Percentiles rank a stretch among this genome's conserved stretches.
phyloP scores from a whole-genome alignment of 208 protist genomes.

The Balamuthia mandrillaris region DNA sequence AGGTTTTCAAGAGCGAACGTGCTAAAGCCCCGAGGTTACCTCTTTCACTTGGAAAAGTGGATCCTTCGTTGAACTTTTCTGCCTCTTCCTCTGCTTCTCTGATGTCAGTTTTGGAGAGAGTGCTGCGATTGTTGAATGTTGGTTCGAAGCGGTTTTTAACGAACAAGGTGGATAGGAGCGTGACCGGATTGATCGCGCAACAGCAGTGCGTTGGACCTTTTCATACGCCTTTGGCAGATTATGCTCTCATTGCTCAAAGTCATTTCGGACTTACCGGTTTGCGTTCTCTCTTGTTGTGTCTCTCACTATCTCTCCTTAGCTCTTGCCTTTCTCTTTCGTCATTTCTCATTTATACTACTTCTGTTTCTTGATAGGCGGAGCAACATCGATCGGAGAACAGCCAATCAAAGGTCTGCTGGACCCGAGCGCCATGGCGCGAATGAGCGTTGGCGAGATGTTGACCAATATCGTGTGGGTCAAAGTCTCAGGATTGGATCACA shows the following conservation, averaged over 20 bases:
- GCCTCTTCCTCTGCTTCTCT: neutral
- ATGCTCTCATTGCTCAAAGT: conserved; percentile 62
- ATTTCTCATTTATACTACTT: no score
- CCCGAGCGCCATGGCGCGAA: conserved; percentile 64
- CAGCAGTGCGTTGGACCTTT: conserved; percentile 78
- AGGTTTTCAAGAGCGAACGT: conserved; percentile 55
- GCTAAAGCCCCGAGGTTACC: neutral
- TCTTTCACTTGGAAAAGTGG: neutral
- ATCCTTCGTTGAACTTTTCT: neutral
- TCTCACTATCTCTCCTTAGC: no score
- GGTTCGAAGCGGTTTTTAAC: conserved; percentile 76
- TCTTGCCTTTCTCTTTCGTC: no score
- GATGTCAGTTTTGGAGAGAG: neutral
- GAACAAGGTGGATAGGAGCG: conserved; percentile 75
- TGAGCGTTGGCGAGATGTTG: conserved; percentile 69
- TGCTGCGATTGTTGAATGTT: conserved; percentile 67
- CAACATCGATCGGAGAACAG: conserved; percentile 68
- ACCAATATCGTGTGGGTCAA: conserved; percentile 71
- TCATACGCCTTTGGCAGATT: conserved; percentile 69
- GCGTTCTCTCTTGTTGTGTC: no score
- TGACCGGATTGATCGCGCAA: conserved; percentile 75
- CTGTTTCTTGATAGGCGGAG: neutral
- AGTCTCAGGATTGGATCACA: conserved; percentile 56
- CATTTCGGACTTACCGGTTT: conserved; percentile 50
- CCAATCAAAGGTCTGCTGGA: conserved; percentile 65